Conservation (phyloP, 164 flowering plant genomes). For the Vitis riparia region DNA sequence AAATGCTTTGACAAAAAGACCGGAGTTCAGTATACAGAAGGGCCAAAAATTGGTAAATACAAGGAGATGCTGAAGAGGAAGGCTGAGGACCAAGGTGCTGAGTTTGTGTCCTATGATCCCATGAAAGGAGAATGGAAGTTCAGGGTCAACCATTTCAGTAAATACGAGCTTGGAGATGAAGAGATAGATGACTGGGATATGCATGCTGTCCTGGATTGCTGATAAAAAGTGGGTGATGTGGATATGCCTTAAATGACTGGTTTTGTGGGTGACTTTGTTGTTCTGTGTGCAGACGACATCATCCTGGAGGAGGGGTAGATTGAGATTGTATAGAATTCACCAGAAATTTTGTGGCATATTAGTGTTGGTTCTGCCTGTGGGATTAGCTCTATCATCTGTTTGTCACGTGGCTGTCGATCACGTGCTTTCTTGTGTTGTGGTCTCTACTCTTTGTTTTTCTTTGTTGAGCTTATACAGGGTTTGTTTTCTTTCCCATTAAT, state of each 20-base stretch:
- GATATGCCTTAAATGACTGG: neutral
- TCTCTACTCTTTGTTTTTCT: too few relatives aligned
- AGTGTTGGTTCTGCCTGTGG: too few relatives aligned
- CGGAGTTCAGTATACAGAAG: slow-evolving; percentile 68
- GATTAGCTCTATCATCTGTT: too few relatives aligned
- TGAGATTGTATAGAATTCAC: too few relatives aligned
- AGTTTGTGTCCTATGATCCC: slow-evolving; percentile 80
- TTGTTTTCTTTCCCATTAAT: too few relatives aligned
- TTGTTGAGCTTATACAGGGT: too few relatives aligned
- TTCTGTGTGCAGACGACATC: too few relatives aligned
- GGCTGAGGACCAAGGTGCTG: slow-evolving; percentile 90
- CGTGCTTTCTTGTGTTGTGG: too few relatives aligned
- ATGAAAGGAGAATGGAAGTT: slow-evolving; percentile 92
- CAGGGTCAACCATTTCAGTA: slow-evolving; percentile 79
- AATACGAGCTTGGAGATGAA: slow-evolving; percentile 45
- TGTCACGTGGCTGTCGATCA: too few relatives aligned
- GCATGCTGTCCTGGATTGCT: neutral
- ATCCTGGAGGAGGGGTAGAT: too few relatives aligned
- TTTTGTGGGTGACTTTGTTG: too few relatives aligned
- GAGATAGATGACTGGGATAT: slow-evolving; percentile 13
- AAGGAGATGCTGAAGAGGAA: slow-evolving; percentile 77
- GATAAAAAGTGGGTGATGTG: neutral
- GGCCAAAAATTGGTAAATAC: slow-evolving; percentile 73
- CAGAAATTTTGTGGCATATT: too few relatives aligned
- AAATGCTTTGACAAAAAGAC: slow-evolving; percentile 84